Evolutionary conservation across 108 stramenopile genomes (phyloP).

Genomic region (Nitzschia sp.): DNA sequence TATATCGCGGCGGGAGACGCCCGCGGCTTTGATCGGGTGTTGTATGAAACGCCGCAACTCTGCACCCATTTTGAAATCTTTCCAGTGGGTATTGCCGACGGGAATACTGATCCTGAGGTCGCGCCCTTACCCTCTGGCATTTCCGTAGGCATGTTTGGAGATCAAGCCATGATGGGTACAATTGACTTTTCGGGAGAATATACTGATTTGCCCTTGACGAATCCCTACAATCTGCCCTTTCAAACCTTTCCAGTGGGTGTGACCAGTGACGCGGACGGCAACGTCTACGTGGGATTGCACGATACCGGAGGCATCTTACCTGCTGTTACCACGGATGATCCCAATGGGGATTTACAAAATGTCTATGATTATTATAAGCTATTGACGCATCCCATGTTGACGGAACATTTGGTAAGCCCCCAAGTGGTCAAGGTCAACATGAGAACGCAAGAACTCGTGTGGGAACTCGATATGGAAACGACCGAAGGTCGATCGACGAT

Average conservation of each 20-base stretch:
- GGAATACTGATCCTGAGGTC: not conserved
- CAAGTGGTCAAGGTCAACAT: conserved; percentile 16
- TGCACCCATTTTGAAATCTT: conserved; percentile 2
- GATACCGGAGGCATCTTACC: conserved; percentile 4
- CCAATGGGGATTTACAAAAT: not conserved
- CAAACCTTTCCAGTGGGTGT: conserved; percentile 10
- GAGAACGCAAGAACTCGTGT: not conserved
- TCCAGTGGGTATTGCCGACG: not conserved
- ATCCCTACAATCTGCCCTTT: not conserved
- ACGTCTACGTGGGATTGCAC: conserved; percentile 12
- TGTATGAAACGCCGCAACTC: conserved; percentile 7
- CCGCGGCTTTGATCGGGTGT: not conserved
- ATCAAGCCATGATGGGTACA: not conserved
- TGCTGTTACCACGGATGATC: not conserved
- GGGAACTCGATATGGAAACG: conserved; percentile 9
- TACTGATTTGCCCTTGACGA: not conserved
- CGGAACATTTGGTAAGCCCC: not conserved
- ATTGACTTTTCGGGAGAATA: not conserved
- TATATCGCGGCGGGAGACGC: conserved; percentile 4
- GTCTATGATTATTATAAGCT: conserved; percentile 2
- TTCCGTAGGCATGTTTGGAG: not conserved
- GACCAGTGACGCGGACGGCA: conserved; percentile 7
- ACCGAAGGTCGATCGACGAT: conserved; percentile 3
- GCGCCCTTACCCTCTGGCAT: not conserved
- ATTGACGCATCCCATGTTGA: conserved; percentile 8